A percentile compares a stretch with the other conserved stretches of the same genome.
Conservation (phyloP, 2,329 filamentous ascomycete genomes). For the Phyllosticta ampelicida region DNA sequence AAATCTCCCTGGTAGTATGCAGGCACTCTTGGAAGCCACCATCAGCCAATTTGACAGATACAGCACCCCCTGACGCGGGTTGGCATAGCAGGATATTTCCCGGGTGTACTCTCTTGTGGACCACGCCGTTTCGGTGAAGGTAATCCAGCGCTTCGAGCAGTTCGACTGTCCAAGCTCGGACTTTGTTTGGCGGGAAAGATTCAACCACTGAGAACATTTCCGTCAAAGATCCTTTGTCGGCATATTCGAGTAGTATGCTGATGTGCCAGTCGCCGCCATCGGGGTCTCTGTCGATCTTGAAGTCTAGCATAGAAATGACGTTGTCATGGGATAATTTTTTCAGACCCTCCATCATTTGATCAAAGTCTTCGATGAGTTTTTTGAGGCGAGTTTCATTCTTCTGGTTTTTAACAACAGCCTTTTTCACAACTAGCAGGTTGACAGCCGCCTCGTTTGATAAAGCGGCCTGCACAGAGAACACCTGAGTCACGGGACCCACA, state of each 20-base stretch:
- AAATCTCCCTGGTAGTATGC: constrained; percentile 48
- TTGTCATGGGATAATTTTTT: constrained; percentile 67
- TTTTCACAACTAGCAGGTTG: constrained; percentile 54
- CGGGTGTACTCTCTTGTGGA: constrained; percentile 74
- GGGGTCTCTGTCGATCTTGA: constrained; percentile 53
- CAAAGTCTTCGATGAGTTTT: constrained; percentile 64
- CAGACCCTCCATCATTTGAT: constrained; percentile 63
- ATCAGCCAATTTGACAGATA: constrained; percentile 63
- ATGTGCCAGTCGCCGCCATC: constrained; percentile 51
- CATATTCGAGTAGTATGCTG: constrained; percentile 63
- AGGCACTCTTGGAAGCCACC: constrained; percentile 59
- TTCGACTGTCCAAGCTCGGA: constrained; percentile 84
- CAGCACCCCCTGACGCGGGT: constrained; percentile 54
- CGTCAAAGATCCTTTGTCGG: constrained; percentile 70
- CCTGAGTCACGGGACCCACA: constrained; percentile 51
- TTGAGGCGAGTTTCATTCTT: constrained; percentile 58
- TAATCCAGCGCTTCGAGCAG: constrained; percentile 81
- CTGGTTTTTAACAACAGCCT: constrained; percentile 33
- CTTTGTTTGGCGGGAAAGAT: constrained; percentile 59
- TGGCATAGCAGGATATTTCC: constrained; percentile 70
- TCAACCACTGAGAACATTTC: constrained; percentile 74
- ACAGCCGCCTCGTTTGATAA: constrained; percentile 49
- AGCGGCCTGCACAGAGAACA: constrained; percentile 59
- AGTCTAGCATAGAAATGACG: constrained; percentile 69
- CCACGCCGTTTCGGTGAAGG: constrained; percentile 71